Evolutionary conservation across 768 basidiomycete species (phyloP).

Genomic region (Artomyces pyxidatus): DNA sequence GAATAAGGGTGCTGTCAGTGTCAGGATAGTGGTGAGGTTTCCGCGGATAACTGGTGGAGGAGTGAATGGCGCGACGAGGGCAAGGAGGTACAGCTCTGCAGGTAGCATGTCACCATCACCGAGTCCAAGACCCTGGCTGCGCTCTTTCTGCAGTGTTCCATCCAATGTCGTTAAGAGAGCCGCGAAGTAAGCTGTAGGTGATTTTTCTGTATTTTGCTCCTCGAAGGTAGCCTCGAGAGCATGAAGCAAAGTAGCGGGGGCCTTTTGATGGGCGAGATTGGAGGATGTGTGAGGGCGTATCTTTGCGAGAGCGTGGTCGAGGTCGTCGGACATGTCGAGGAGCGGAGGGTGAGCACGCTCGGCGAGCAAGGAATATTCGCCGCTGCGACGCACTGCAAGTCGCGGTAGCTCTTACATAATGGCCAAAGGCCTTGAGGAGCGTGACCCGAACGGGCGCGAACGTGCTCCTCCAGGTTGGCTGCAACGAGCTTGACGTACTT

Average conservation of each 20-base stretch:
- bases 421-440: no score
- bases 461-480: no score
- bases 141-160: conserved; percentile 59
- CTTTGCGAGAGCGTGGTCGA: conserved; percentile 65
- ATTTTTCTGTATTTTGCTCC: conserved; percentile 57
- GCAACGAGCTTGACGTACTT: not conserved
- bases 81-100: conserved; percentile 78
- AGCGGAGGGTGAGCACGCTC: not conserved
- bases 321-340: conserved; percentile 20
- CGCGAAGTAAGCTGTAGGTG: conserved; percentile 93
- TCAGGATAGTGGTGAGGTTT: conserved; percentile 62
- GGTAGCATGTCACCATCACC: conserved; percentile 73
- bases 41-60: conserved; percentile 73
- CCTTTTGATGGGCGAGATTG: conserved; percentile 77
- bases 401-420: not conserved
- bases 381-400: not conserved
- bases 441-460: no score
- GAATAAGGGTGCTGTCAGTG: conserved; percentile 74
- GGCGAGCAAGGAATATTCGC: not conserved
- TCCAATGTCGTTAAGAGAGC: conserved; percentile 80
- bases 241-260: conserved; percentile 75
- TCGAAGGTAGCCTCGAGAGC: conserved; percentile 78
- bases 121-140: conserved; percentile 25
- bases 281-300: conserved; percentile 83
- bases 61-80: conserved; percentile 70